phyloP scores from a whole-genome alignment of 345 rosid species.

The Luvunga scandens region DNA sequence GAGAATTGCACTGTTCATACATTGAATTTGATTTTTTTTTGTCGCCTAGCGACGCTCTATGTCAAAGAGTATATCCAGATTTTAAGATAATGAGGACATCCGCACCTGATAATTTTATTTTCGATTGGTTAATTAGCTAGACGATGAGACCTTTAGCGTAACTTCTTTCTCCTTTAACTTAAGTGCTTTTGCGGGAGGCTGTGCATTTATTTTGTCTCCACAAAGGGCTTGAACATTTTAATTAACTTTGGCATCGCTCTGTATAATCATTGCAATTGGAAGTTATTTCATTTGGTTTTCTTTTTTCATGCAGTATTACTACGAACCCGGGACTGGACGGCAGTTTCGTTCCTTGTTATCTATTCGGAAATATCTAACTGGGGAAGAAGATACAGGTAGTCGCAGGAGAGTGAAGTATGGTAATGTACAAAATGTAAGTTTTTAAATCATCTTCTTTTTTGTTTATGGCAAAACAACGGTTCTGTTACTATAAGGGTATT shows the following conservation, averaged over 20 bases:
- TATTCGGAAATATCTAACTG: slow-evolving; percentile 42
- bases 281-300: background rate
- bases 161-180: background rate
- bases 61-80: too few relatives aligned
- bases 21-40: too few relatives aligned
- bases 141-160: background rate
- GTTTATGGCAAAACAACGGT: background rate
- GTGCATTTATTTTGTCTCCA: background rate
- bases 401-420: slow-evolving; percentile 5
- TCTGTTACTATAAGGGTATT: background rate
- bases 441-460: background rate
- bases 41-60: too few relatives aligned
- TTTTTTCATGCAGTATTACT: slow-evolving; percentile 39
- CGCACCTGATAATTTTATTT: background rate
- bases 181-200: background rate
- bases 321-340: slow-evolving; percentile 43
- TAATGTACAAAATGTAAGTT: slow-evolving; percentile 21
- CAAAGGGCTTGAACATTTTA: background rate
- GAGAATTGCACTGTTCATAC: too few relatives aligned
- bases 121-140: background rate
- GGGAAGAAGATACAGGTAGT: background rate
- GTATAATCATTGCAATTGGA: background rate
- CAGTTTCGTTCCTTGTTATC: slow-evolving; percentile 51
- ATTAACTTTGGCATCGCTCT: background rate
- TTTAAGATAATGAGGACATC: background rate